These are phyloP conservation scores for Citrullus colocynthis DNA, from an alignment of 306 rosid genomes.

Conservation along the genomic window DNA sequence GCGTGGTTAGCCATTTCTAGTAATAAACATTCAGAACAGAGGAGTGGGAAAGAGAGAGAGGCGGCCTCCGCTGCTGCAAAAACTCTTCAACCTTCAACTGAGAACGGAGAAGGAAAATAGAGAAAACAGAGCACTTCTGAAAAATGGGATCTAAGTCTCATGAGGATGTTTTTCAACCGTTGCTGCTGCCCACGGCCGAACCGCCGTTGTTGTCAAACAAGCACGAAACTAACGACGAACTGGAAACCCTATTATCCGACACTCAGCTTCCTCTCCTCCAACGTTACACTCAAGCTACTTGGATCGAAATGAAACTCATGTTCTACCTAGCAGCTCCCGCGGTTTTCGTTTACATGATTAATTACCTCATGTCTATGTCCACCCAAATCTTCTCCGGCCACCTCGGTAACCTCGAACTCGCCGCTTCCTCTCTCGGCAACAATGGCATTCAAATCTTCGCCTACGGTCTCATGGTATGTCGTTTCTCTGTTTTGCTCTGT, in stretches of 20 bases:
- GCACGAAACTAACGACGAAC: constrained; percentile 9
- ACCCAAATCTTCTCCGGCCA: constrained; percentile 63
- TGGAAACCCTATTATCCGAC: constrained; percentile 38
- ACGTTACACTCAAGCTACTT: constrained; percentile 30
- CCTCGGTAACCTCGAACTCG: constrained; percentile 65
- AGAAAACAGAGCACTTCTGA: neutral
- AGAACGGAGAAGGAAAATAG: neutral
- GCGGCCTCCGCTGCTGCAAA: neutral
- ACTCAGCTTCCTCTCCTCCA: constrained; percentile 13
- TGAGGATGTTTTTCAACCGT: neutral
- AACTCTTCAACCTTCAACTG: neutral
- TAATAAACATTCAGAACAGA: neutral
- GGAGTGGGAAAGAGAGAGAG: neutral
- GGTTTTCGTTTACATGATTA: constrained; percentile 45
- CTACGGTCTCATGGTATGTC: constrained; percentile 52
- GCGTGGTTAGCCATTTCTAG: no score
- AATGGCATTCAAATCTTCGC: constrained; percentile 62
- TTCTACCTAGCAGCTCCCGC: constrained; percentile 56
- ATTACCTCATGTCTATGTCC: constrained; percentile 46
- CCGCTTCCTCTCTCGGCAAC: constrained; percentile 73
- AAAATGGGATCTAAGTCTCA: neutral
- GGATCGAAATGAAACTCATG: constrained; percentile 53
- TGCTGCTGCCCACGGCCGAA: neutral
- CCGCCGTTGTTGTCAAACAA: neutral
- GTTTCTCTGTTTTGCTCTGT: no score